phyloP scores from a whole-genome alignment of 2,329 filamentous ascomycete genomes.

The Acarospora socialis region DNA sequence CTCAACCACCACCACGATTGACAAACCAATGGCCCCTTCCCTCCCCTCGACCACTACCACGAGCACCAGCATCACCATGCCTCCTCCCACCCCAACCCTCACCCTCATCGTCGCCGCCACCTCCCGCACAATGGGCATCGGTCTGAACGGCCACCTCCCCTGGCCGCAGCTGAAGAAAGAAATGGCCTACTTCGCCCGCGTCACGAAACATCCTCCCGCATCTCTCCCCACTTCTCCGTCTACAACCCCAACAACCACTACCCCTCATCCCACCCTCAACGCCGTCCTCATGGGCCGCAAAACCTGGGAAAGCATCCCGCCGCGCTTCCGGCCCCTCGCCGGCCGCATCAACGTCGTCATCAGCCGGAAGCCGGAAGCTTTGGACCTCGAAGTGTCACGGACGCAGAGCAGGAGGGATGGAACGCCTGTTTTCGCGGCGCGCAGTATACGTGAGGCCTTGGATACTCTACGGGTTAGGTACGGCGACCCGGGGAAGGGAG shows the following conservation, averaged over 20 bases:
- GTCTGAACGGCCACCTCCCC: constrained; percentile 60
- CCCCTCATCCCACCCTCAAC: constrained; percentile 32
- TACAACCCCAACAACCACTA: constrained; percentile 7
- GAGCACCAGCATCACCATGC: too few relatives aligned
- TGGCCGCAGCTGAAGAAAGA: constrained; percentile 83
- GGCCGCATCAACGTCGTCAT: constrained; percentile 73
- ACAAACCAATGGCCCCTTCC: too few relatives aligned
- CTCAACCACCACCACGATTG: too few relatives aligned
- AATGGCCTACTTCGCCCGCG: constrained; percentile 88
- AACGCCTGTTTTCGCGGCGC: constrained; percentile 18
- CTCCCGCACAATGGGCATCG: constrained; percentile 73
- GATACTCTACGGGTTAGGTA: constrained; percentile 9
- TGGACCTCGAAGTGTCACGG: constrained; percentile 9
- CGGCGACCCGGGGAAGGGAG: constrained; percentile 9
- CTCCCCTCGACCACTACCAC: too few relatives aligned
- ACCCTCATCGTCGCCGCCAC: constrained; percentile 93
- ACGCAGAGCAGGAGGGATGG: constrained; percentile 17
- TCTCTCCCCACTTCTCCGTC: constrained; percentile 16
- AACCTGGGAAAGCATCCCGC: constrained; percentile 85
- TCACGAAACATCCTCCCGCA: constrained; percentile 50
- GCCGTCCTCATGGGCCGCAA: constrained; percentile 95
- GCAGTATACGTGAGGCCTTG: constrained; percentile 23
- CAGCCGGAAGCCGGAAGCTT: constrained; percentile 32
- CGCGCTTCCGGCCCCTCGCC: constrained; percentile 61
- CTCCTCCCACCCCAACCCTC: constrained; percentile 44